These are phyloP conservation scores for Madurella mycetomatis DNA, from an alignment of 2,329 filamentous ascomycete species.

Conservation along the genomic window DNA sequence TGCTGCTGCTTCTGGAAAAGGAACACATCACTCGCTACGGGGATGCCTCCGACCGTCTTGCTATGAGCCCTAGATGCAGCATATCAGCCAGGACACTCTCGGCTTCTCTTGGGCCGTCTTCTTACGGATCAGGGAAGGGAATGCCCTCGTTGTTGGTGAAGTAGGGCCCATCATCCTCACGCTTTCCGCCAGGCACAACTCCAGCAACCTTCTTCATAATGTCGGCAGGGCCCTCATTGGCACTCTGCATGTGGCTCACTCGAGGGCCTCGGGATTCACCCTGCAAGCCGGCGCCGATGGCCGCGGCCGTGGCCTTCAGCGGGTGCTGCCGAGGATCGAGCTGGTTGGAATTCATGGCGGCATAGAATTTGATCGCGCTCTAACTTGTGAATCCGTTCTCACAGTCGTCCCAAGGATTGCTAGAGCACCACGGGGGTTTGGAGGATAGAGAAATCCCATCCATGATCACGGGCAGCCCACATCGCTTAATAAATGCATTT, in stretches of 20 bases:
- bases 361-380: no score
- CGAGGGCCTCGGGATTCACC: constrained; percentile 37
- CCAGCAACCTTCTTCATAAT: constrained; percentile 49
- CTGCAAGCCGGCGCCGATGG: constrained; percentile 35
- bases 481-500: no score
- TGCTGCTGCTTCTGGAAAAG: constrained; percentile 52
- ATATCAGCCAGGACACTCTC: background rate
- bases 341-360: constrained; percentile 23
- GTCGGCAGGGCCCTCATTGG: constrained; percentile 49
- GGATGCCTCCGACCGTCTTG: constrained; percentile 50
- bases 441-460: no score
- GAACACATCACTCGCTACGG: constrained; percentile 46
- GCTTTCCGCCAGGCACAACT: constrained; percentile 40
- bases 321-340: constrained; percentile 33
- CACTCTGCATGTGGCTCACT: constrained; percentile 39
- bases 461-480: no score
- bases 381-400: no score
- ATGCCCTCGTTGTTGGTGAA: constrained; percentile 53
- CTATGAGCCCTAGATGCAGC: constrained; percentile 34
- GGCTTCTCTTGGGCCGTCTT: background rate
- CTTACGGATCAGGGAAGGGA: constrained; percentile 43
- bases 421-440: no score
- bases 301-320: constrained; percentile 37
- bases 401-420: no score
- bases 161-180: constrained; percentile 46